A percentile compares a stretch with the other conserved stretches of the same genome.
Conservation (phyloP, 805 yeast species). For the Pichia phayaonensis region DNA sequence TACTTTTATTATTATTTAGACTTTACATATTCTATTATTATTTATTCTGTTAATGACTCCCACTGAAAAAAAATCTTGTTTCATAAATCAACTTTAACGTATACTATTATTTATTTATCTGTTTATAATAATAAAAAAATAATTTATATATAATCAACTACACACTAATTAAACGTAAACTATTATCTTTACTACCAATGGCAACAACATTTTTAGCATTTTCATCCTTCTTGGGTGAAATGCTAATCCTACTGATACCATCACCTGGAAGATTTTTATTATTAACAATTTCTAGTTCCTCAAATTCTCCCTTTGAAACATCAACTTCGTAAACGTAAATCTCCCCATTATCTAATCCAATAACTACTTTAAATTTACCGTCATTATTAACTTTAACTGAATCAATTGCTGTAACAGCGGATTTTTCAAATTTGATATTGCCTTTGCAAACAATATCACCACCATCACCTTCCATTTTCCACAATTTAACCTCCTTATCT, state of each 20-base stretch:
- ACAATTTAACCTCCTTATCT: slow-evolving; percentile 68
- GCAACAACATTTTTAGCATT: slow-evolving; percentile 36
- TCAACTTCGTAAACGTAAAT: slow-evolving; percentile 38
- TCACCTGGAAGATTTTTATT: slow-evolving; percentile 47
- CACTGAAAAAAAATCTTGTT: background rate
- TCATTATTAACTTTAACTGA: slow-evolving; percentile 30
- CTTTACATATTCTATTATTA: background rate
- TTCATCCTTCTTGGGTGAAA: slow-evolving; percentile 32
- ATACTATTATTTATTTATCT: slow-evolving; percentile 2
- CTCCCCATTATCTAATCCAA: slow-evolving; percentile 67
- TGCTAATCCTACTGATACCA: slow-evolving; percentile 53
- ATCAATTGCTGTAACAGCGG: slow-evolving; percentile 64
- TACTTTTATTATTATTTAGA: background rate
- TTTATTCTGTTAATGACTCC: background rate
- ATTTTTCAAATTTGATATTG: slow-evolving; percentile 35
- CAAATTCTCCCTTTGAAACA: slow-evolving; percentile 21
- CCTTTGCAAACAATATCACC: slow-evolving; percentile 28
- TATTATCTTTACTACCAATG: slow-evolving; percentile 59
- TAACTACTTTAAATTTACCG: slow-evolving; percentile 38
- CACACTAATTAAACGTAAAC: slow-evolving; percentile 35
- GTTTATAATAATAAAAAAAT: background rate
- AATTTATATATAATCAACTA: background rate
- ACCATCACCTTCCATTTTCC: slow-evolving; percentile 34
- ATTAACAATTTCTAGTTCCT: slow-evolving; percentile 29
- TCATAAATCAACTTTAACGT: background rate